phyloP scores from a whole-genome alignment of 805 yeast species.

The Nakazawaea ishiwadae region DNA sequence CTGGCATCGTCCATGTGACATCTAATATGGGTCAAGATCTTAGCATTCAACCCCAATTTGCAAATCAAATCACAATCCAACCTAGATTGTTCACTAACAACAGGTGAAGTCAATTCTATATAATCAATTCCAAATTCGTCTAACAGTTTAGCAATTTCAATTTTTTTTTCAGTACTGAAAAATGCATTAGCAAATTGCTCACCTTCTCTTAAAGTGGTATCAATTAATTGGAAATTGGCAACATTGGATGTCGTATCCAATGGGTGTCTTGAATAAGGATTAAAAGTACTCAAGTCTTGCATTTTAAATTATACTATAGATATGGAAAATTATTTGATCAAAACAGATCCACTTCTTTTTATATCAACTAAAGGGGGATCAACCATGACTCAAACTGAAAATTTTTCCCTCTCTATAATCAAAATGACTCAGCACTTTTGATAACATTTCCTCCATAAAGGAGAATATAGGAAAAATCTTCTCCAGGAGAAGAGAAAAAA shows the following conservation, averaged over 20 bases:
- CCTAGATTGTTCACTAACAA: slow-evolving; percentile 54
- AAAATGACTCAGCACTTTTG: no score
- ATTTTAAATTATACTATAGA: no score
- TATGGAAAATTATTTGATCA: no score
- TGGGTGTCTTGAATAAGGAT: slow-evolving; percentile 59
- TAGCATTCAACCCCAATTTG: slow-evolving; percentile 53
- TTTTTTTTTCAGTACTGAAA: slow-evolving; percentile 50
- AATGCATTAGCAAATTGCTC: slow-evolving; percentile 63
- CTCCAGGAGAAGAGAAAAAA: no score
- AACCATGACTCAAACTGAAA: no score
- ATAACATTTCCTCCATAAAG: no score
- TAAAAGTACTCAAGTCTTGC: slow-evolving; percentile 15
- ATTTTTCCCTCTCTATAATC: no score
- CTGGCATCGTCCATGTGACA: slow-evolving; percentile 61
- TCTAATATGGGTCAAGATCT: slow-evolving; percentile 54
- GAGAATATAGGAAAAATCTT: no score
- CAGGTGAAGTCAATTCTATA: slow-evolving; percentile 57
- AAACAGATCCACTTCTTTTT: no score
- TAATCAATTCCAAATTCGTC: slow-evolving; percentile 61
- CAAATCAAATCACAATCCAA: slow-evolving; percentile 56
- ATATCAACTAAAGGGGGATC: no score
- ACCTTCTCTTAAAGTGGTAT: slow-evolving; percentile 58
- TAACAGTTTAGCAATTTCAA: slow-evolving; percentile 55
- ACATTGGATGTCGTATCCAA: slow-evolving; percentile 54
- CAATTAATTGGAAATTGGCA: slow-evolving; percentile 47